phyloP scores from a whole-genome alignment of 176 grass and related monocot species.

The Hyparrhenia diplandra region DNA sequence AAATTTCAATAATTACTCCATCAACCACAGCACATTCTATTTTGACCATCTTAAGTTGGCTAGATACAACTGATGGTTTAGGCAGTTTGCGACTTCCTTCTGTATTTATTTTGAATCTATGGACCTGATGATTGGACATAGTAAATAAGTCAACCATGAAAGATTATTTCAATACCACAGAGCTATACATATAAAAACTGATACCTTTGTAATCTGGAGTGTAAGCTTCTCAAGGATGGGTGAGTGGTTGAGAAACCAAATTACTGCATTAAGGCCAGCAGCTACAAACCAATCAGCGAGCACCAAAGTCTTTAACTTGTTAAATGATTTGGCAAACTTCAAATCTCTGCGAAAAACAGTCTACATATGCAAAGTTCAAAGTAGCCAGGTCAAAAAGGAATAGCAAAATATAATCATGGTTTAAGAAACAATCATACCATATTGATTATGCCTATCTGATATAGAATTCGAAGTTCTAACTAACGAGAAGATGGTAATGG shows the following conservation, averaged over 20 bases:
- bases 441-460: neutral
- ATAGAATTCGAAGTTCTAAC: neutral
- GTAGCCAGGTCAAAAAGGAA: neutral
- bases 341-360: neutral
- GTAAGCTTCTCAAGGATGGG: neutral
- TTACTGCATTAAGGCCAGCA: neutral
- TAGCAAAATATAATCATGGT: neutral
- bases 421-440: neutral
- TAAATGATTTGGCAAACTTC: neutral
- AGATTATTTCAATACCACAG: neutral
- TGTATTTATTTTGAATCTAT: neutral
- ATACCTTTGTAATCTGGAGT: neutral
- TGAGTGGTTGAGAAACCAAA: neutral
- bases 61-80: neutral
- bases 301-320: constrained; percentile 3
- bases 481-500: neutral
- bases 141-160: neutral
- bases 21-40: neutral
- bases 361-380: neutral
- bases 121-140: neutral
- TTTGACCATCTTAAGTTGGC: neutral
- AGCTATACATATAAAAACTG: neutral
- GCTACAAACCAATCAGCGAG: neutral
- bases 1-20: neutral
- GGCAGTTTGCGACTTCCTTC: neutral